Evolutionary conservation across 805 yeast genomes (phyloP).

Genomic region (Wickerhamiella spandovensis): DNA sequence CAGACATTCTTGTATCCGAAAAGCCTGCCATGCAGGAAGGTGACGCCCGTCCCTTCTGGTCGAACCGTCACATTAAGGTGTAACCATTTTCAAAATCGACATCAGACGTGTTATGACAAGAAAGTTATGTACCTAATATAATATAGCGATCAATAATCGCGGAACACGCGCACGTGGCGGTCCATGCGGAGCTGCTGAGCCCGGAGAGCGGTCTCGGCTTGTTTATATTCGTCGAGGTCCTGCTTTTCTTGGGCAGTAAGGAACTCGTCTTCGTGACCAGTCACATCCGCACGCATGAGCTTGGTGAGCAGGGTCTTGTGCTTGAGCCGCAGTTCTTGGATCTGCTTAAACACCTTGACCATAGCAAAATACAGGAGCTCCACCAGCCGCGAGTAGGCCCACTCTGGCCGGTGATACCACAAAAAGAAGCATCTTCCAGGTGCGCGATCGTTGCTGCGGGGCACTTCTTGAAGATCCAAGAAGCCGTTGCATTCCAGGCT

Average conservation of each 20-base stretch:
- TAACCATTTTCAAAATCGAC: slow-evolving; percentile 1
- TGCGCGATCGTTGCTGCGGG: slow-evolving; percentile 81
- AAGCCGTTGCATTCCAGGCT: slow-evolving; percentile 55
- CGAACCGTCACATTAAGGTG: slow-evolving; percentile 18
- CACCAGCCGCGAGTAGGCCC: slow-evolving; percentile 35
- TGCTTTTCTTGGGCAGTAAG: slow-evolving; percentile 62
- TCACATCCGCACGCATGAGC: slow-evolving; percentile 80
- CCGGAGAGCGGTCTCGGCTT: slow-evolving; percentile 23
- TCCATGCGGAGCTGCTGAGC: slow-evolving; percentile 25
- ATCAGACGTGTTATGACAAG: neutral
- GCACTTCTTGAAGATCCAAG: slow-evolving; percentile 84
- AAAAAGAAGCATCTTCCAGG: slow-evolving; percentile 78
- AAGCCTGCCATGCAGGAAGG: slow-evolving; percentile 46
- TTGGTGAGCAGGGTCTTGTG: slow-evolving; percentile 61
- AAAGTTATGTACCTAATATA: neutral
- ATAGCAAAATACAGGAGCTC: slow-evolving; percentile 38
- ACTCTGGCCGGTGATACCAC: slow-evolving; percentile 53
- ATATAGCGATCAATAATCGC: slow-evolving; percentile 23
- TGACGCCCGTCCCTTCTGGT: slow-evolving; percentile 27
- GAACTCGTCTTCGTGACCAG: slow-evolving; percentile 63
- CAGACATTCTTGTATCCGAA: slow-evolving; percentile 57
- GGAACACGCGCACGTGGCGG: slow-evolving; percentile 26
- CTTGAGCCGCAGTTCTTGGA: slow-evolving; percentile 34
- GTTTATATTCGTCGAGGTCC: slow-evolving; percentile 43
- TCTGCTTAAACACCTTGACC: slow-evolving; percentile 28